Percentiles rank a stretch among this genome's conserved stretches.
phyloP scores from a whole-genome alignment of 345 rosid species.

The Raphanus raphanistrum region DNA sequence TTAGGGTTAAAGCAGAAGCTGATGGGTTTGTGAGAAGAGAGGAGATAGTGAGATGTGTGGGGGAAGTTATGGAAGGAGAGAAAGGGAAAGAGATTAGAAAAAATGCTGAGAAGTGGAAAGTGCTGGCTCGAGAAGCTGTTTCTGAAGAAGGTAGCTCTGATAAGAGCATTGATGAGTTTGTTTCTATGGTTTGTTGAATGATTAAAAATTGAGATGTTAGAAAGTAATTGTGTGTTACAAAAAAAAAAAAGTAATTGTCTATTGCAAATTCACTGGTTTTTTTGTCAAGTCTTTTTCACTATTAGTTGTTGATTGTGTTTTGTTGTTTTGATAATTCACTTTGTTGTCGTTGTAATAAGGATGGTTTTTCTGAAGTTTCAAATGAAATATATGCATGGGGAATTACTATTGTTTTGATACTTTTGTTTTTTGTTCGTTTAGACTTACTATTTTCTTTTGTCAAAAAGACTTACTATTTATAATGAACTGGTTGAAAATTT shows the following conservation, averaged over 20 bases:
- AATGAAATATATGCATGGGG: not conserved
- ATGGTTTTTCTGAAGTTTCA: not conserved
- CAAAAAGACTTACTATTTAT: not conserved
- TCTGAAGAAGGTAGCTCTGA: slow-evolving; percentile 62
- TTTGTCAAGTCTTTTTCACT: not conserved
- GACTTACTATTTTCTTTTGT: not conserved
- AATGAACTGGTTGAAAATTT: not conserved
- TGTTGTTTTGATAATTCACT: not conserved
- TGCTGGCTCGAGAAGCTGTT: slow-evolving; percentile 48
- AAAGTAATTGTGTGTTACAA: too few relatives aligned
- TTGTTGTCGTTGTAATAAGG: not conserved
- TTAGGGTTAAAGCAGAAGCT: slow-evolving; percentile 35
- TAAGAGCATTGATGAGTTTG: slow-evolving; percentile 44
- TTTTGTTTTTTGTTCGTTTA: not conserved
- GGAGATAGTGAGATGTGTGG: slow-evolving; percentile 48
- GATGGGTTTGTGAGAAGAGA: slow-evolving; percentile 43
- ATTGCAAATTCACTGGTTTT: not conserved
- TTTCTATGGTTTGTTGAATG: slow-evolving; percentile 15
- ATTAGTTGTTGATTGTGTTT: not conserved
- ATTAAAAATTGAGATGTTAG: not conserved
- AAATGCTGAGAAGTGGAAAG: slow-evolving; percentile 51
- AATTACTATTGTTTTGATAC: not conserved
- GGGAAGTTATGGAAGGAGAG: slow-evolving; percentile 58
- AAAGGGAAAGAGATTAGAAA: slow-evolving; percentile 41
- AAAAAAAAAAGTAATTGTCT: not conserved